Evolutionary conservation across 768 basidiomycete genomes (phyloP).

Genomic region (Tephrocybe sp.): DNA sequence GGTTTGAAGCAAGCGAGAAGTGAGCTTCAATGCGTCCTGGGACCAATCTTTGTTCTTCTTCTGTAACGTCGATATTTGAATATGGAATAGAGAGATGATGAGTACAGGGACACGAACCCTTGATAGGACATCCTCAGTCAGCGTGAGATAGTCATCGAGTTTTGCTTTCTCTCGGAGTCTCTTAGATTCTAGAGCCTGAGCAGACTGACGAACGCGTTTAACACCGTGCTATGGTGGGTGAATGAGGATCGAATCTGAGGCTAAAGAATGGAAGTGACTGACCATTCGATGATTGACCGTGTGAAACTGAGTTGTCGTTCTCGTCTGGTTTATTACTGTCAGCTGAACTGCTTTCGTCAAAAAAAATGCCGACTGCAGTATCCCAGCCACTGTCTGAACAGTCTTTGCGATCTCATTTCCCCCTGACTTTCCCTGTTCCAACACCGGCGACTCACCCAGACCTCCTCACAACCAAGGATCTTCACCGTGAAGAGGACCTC

Average conservation of each 20-base stretch:
- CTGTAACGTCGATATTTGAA: slow-evolving; percentile 35
- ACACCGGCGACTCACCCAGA: slow-evolving; percentile 75
- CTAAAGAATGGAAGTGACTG: slow-evolving; percentile 8
- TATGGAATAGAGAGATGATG: slow-evolving; percentile 9
- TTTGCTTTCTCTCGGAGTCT: slow-evolving; percentile 70
- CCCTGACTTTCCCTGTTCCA: slow-evolving; percentile 83
- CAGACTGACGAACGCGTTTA: slow-evolving; percentile 56
- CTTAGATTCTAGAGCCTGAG: slow-evolving; percentile 63
- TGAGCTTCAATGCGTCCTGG: slow-evolving; percentile 71
- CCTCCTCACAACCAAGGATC: slow-evolving; percentile 70
- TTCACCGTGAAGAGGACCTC: slow-evolving; percentile 92
- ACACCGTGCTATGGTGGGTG: slow-evolving; percentile 58
- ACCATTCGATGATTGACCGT: slow-evolving; percentile 15
- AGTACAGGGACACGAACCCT: slow-evolving; percentile 44
- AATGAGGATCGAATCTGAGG: slow-evolving; percentile 3
- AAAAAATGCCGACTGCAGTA: slow-evolving; percentile 57
- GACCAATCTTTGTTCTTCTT: slow-evolving; percentile 69
- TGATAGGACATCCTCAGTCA: slow-evolving; percentile 61
- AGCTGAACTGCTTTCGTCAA: slow-evolving; percentile 1
- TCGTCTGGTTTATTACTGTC: slow-evolving; percentile 1
- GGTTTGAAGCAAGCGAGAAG: slow-evolving; percentile 69
- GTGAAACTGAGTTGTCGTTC: slow-evolving; percentile 5
- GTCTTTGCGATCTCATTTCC: slow-evolving; percentile 58
- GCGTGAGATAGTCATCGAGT: slow-evolving; percentile 69
- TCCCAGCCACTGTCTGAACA: slow-evolving; percentile 46